These are phyloP conservation scores for Ustilago nuda DNA, from an alignment of 1,284 basidiomycete species.

Conservation along the genomic window DNA sequence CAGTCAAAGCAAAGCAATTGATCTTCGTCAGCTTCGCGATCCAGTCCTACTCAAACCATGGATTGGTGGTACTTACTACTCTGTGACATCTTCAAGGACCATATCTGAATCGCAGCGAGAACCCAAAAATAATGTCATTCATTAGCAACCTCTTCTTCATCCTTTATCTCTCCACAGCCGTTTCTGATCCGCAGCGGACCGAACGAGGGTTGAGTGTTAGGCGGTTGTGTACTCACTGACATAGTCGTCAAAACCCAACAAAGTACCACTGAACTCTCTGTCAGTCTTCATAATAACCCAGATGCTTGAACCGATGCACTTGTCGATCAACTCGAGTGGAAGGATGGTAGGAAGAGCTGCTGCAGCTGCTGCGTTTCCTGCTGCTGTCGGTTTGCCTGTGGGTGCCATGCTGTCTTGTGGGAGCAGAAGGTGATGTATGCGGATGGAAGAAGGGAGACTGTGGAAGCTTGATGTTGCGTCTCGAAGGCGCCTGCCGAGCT, in stretches of 20 bases:
- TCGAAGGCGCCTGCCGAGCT: not conserved
- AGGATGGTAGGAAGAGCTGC: constrained; percentile 60
- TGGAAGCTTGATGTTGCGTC: constrained; percentile 4
- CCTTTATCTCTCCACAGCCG: not conserved
- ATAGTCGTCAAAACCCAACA: constrained; percentile 97
- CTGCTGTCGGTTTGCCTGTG: constrained; percentile 42
- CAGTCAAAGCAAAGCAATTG: not conserved
- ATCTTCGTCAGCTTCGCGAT: not conserved
- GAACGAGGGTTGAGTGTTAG: not conserved
- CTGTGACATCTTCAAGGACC: constrained; percentile 96
- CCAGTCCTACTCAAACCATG: not conserved
- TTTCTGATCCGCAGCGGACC: not conserved
- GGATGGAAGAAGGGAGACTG: not conserved
- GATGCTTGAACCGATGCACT: constrained; percentile 69
- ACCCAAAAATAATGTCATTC: not conserved
- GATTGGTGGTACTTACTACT: constrained; percentile 77
- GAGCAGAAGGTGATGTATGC: not conserved
- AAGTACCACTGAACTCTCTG: constrained; percentile 78
- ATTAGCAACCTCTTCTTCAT: not conserved
- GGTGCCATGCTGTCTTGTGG: constrained; percentile 32
- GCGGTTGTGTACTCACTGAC: constrained; percentile 82
- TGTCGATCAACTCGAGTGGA: constrained; percentile 69
- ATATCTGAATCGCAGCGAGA: constrained; percentile 77
- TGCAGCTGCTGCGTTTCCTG: constrained; percentile 37
- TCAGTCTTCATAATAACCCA: constrained; percentile 70